phyloP scores from a whole-genome alignment of 2,329 filamentous ascomycete genomes.

The Teratosphaeria viscida region DNA sequence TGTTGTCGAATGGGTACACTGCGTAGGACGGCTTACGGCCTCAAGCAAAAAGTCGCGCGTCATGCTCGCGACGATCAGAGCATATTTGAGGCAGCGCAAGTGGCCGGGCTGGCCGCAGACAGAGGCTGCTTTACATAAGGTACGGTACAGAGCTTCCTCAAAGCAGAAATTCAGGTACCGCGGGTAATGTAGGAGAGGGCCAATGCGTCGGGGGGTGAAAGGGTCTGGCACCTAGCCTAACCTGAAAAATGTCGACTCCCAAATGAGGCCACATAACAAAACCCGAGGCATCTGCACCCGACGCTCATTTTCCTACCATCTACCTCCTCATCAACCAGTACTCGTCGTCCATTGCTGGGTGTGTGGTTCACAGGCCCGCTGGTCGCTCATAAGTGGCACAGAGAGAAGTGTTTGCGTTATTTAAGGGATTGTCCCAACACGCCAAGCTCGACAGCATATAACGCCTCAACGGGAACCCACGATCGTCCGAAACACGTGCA shows the following conservation, averaged over 20 bases:
- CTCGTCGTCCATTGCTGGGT: not conserved
- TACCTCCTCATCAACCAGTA: not conserved
- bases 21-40: not conserved
- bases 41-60: not conserved
- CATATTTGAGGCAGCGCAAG: not conserved
- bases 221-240: not conserved
- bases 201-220: not conserved
- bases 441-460: not conserved
- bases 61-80: not conserved
- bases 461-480: not conserved
- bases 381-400: not conserved
- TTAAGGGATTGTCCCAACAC: not conserved
- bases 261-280: not conserved
- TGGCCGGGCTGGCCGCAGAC: not conserved
- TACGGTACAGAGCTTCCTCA: not conserved
- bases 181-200: not conserved
- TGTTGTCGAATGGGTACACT: not conserved
- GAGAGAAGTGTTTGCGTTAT: not conserved
- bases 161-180: not conserved
- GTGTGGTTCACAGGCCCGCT: not conserved
- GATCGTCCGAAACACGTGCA: not conserved
- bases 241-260: not conserved
- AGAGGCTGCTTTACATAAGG: not conserved
- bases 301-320: not conserved
- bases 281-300: not conserved